Evolutionary conservation across 2,329 filamentous ascomycete species (phyloP), one percentile per base, ranked within the genome.

Genomic region (Aspergillus sp.): DNA sequence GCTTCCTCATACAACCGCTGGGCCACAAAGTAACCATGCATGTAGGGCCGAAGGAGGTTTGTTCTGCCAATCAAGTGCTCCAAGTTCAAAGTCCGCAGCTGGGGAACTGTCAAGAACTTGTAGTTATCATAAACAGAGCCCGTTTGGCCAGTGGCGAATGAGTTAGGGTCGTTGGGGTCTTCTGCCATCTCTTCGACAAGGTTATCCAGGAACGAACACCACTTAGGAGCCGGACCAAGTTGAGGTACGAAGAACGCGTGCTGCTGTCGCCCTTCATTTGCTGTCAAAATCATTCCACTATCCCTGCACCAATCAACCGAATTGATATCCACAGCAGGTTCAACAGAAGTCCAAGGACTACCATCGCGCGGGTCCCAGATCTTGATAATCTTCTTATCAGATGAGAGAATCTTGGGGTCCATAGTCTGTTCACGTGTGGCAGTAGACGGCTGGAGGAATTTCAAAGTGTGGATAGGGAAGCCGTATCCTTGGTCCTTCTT

Each of bases 101-200:
- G 90, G 35, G 88, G 82, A 48, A 89, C 68, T 2, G 91, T 95
- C 61, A 98, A 75, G 79, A 98, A 98, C 70, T 97, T 98, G 81
- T 91, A 97, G 69, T 98, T 97, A 70, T 98, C 93, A 73, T 98
- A 98, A 7, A 93, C 88, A 56, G 93, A 85, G 70, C 82, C 71
- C 68, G 77, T 61, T 42, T 72, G 66, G 28, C 64, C 59, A 27
- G 61, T 58, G 43, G 58, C 66, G 56, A 72, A 75, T 8, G 72
- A 68, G 41, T 79, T 77, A 5, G 82, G 82, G 57, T 85, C 82
- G 56, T 81, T 79, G 7, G 75, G 74, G 54, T 84, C 80, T 62
- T 97, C 91, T 7, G 91, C 91, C 89, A 98, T 96, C 68, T 98
- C 94, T 71, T 98, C 93, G 7, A 97, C 93, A 59, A 98, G 82